Evolutionary conservation across 257 asterid genomes (phyloP), one percentile per base, ranked within the genome.

Genomic region (Jaltomata sinuosa): DNA sequence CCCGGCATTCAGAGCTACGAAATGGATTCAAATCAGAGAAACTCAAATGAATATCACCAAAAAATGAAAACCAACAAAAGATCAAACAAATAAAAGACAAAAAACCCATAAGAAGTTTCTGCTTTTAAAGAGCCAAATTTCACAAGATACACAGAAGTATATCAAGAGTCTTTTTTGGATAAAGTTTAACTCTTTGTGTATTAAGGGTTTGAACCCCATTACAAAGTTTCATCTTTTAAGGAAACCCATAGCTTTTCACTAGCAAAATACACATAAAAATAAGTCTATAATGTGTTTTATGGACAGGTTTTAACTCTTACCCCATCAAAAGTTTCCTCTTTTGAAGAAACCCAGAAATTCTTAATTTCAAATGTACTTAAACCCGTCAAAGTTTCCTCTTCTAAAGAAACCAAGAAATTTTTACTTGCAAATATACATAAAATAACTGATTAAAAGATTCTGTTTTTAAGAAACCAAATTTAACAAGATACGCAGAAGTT

Each of bases 1-100:
- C 55, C 84, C 97, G 11, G 97, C 89, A 81, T 89, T 91, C 88
- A 94, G 72, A 84, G 95, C 98, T 93, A 71, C 90, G 89, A 32
- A 84, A 86, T 14, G 77, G 6, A 18, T 11, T 54, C 80, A 78
- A 36, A 80, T 54, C 25, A 84, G 84, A 80, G 80, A 72, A 62
- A 62, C 69, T 12, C 59, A 69, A 25, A 14, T 14, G 3, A 12
- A 47, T 57, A 19, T 32, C 27, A 53, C 4, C 16, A 85, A 52
- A 57, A 21, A 55, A 25, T 34, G 19, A 32, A 32, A 68, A 68
- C 77, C 49, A 74, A 45, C 38, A 45, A 74, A 74, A 25, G 40
- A 45, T 25, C 12, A 45, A 25, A 49, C 57, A 42, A 72, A 31
- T 72, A 42, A 40, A 14, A 19, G 10, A 22, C 5, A n/a, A 71